Evolutionary conservation across 371 early-diverging fungal genomes (phyloP), one percentile per base, ranked within the genome.

Genomic region (Rhizopus stolonifer): DNA sequence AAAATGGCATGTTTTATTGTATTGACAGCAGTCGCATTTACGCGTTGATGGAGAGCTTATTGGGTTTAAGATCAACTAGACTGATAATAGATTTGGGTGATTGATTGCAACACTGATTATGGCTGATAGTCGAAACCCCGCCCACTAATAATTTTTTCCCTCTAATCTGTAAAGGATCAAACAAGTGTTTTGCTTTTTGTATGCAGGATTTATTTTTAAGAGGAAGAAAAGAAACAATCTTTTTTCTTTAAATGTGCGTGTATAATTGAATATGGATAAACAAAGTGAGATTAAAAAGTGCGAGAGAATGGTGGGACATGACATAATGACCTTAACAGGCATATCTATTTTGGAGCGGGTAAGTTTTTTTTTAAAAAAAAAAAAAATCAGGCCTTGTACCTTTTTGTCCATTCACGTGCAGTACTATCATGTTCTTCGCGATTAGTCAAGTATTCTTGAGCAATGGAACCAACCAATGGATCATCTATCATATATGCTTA

Each of bases 381-480:
- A 11, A 36, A 36, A 36, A 29, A 10, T 10, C 31, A 29, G 4
- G 7, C 4, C 31, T 4, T 14, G 38, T 60, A 92, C 79, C 91
- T 78, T 66, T 82, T 85, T 44, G 96, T 92, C 95, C 95, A 97
- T 63, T 96, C 96, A 52, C 86, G 81, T 29, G 96, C 98, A n/a
- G 82, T 85, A 34, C 82, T 77, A 57, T 97, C 96, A 58, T 97
- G 96, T 62, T 91, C 89, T 55, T 88, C 89, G 23, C 93, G 82
- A 52, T 94, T 86, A 54, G 74, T 81, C 64, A 95, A 58, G 53
- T 92, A 94, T 73, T 96, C 92, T 49, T 91, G 82, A n/a, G 97
- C 95, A 70, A 96, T 95, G 60, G 81, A 84, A 17, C 88, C 90
- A 11, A 97, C 96, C 54, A 95, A 79, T 15, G 96, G 96, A 62